Base-by-base conservation (phyloP, 306 rosid species). In the Benincasa hispida region DNA sequence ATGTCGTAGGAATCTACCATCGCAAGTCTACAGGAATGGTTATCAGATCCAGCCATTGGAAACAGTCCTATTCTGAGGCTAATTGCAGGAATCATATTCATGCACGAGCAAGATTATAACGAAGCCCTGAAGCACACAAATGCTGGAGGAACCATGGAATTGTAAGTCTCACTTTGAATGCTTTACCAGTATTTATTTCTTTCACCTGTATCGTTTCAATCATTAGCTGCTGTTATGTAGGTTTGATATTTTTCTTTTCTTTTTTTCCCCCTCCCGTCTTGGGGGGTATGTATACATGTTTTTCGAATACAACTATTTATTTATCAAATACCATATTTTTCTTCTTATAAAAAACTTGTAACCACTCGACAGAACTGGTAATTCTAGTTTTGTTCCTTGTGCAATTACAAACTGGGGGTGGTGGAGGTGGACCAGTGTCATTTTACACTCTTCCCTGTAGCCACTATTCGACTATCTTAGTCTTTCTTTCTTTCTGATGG, bases 61-160 rank as follows among this genome's bases (percentile, higher is more conserved):
- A 92, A 80, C 82, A 94, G 89, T 81, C 50, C 96, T 15, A 88
- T 82, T 1, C 81, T 94, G 56, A 90, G 92, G 80, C 80, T 94
- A 72, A 85, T 94, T 78, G 96, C 99, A 21, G 99, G 99, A 34
- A 89, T 84, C 59, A 60, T 94, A 2, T 94, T 92, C 81, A 76
- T 88, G 87, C 96, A 94, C 55, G 96, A 94, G 22, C 91, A 94
- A 73, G 98, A 94, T 77, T 94, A 85, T 76, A 92, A 84, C 67
- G 99, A 94, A 82, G 97, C 99, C 28, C 91, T 94, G 61, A 94
- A 92, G 67, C 82, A 92, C 88, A 94, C 99, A 5, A 87, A 92
- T 78, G 87, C 95, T 19, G 99, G 97, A 47, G 99, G 99, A 67
- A 88, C 93, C n/a, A 80, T 94, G 96, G 99, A 94, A 59, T 81